Base-by-base conservation (phyloP, 1,284 basidiomycete species). In the Malassezia pachydermatis region DNA sequence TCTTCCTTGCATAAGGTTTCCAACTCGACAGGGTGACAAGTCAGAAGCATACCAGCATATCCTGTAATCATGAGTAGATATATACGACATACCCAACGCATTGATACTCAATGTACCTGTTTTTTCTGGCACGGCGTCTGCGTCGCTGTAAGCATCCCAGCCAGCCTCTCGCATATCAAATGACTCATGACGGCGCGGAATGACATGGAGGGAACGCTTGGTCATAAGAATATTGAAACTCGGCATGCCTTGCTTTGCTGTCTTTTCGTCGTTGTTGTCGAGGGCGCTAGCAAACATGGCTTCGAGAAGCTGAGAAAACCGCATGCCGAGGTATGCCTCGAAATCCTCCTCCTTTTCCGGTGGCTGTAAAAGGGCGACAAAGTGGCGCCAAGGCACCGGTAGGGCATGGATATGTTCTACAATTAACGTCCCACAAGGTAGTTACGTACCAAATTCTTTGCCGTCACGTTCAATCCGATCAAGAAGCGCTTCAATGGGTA, bases 311-410 rank as follows among this genome's bases (percentile, higher is more conserved):
- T 43, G 48, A 28, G 61, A 56, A 17, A 70, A 60, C 28, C 61
- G 59, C 37, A 56, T 57, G 5, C 55, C 63, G 5, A 71, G 44
- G 36, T 65, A 68, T 8, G 45, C 36, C 20, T 61, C 55, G 19
- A 63, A 37, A 16, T 54, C 33, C 0, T 2, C 40, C 0, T 51
- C 32, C 14, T 60, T 50, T 1, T 19, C 24, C 2, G 55, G 37
- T 0, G 60, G 60, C 2, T 55, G 17, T 17, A 71, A 44, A 16
- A 70, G 48, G 8, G 35, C 58, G 5, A 67, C 65, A 55, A 67
- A 71, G 46, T 71, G 69, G 48, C 68, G 65, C 57, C 64, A 71
- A 0, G 67, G 64, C 3, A 67, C 30, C 1, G 65, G 64, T 0
- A 71, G 48, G 3, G 63, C 58, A 20, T 68, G 60, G 0, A 69